Evolutionary conservation across 1,139 yeast species (phyloP), one percentile per base, ranked within the genome.

Genomic region (Scheffersomyces quercinus): DNA sequence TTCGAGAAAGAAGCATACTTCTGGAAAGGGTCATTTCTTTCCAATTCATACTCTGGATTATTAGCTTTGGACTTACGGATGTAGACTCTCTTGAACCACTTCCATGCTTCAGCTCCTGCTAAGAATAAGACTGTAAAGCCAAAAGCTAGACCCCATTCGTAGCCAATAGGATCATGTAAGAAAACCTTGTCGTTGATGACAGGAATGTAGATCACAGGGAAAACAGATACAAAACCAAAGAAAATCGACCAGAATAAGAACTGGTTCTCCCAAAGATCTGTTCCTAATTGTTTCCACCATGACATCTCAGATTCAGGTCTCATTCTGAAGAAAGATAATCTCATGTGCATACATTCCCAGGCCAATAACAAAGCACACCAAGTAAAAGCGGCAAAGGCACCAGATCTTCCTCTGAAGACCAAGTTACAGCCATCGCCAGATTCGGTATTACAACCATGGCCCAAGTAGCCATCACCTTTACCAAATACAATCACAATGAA

Each of bases 401-500:
- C 61, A 4, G 63, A 56, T 42, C 66, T 52, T 1, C 64, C 66
- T 36, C 57, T 47, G 53, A 59, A 59, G 4, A 60, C 66, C 46
- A 58, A 50, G 43, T 50, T 46, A 43, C 66, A 61, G 1, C 51
- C 52, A 6, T 45, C 43, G 5, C 41, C 32, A 16, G 42, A 39
- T 12, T 52, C 42, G 11, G 56, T 45, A 43, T 64, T 64, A 46
- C 72, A 67, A 44, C 62, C 56, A 14, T 37, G 37, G 3, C 72
- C 72, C 47, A 67, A 57, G 47, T 64, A 45, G 1, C 70, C 72
- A 39, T 65, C 52, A 4, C 72, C 72, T 15, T 46, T 54, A 4
- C 65, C 67, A 44, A 50, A 67, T 12, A 67, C 70, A 42, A 67
- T 57, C 34, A 63, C 50, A 15, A 65, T 65, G 42, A 66, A 67